A percentile compares a stretch with the other conserved stretches of the same genome.
Conservation (phyloP, 768 basidiomycete species). For the Amanita molliuscula region DNA sequence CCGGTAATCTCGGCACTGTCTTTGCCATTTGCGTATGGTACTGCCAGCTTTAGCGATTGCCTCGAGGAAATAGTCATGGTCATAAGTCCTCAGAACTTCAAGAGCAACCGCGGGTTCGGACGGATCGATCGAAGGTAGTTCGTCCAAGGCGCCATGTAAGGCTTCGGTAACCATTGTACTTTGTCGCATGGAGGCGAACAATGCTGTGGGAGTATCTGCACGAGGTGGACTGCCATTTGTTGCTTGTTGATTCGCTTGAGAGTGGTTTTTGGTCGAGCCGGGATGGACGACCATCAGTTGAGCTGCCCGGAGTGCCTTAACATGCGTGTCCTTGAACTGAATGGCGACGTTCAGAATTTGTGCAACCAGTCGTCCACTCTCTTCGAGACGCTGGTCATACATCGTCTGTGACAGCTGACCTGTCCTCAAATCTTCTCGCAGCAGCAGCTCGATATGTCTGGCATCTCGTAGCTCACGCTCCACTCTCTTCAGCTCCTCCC, state of each 20-base stretch:
- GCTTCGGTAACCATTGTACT: conserved; percentile 34
- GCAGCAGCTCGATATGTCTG: conserved; percentile 51
- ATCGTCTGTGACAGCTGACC: conserved; percentile 59
- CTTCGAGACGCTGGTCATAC: conserved; percentile 58
- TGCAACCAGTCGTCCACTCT: conserved; percentile 58
- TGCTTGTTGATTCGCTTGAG: conserved; percentile 11
- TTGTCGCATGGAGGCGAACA: conserved; percentile 42
- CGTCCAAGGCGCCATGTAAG: conserved; percentile 23
- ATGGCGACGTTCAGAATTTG: conserved; percentile 77
- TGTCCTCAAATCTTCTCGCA: conserved; percentile 67
- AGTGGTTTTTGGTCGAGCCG: conserved; percentile 33
- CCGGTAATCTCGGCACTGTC: conserved; percentile 91
- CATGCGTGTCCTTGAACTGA: conserved; percentile 66
- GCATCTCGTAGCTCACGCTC: conserved; percentile 64
- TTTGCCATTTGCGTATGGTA: conserved; percentile 93
- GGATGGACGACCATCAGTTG: conserved; percentile 50
- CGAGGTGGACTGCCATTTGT: conserved; percentile 18
- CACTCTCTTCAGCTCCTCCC: conserved; percentile 64
- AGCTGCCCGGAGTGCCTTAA: conserved; percentile 55
- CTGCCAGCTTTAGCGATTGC: conserved; percentile 73
- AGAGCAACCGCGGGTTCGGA: conserved; percentile 64
- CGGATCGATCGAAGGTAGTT: conserved; percentile 70
- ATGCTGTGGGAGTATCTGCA: conserved; percentile 31
- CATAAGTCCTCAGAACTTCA: conserved; percentile 62
- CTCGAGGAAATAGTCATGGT: conserved; percentile 80